Base-by-base conservation (phyloP, 2,329 filamentous ascomycete genomes). In the Raffaelea albimanens region DNA sequence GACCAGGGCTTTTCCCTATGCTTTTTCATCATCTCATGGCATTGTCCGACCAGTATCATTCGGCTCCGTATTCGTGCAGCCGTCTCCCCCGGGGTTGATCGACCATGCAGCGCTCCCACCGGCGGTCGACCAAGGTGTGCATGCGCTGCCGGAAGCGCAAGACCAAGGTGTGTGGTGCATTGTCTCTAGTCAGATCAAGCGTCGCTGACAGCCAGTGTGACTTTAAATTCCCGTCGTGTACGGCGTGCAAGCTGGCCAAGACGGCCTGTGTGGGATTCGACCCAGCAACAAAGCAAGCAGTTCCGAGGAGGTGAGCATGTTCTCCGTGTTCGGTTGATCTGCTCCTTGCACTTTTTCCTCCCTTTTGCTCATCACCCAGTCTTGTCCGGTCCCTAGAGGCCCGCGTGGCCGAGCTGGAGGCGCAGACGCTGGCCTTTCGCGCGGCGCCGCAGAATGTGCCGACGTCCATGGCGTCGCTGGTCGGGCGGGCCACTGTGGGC, bases 141-240 rank as follows among this genome's bases (percentile, higher is more conserved):
- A 36, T 47, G 39, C 45, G 45, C 39, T 47, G 45, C 16, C 14
- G 45, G 3, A 47, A 43, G 45, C 45, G 45, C 39, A 47, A 47
- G 31, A 47, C 45, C 11, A 47, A 47, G 40, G 45, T 47, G 25
- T 4, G 33, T 3, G 25, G 25, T 7, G 25, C 25, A 29, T 7
- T 7, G 25, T 29, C 7, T 29, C 25, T 29, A 13, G 25, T 29
- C 25, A 13, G 25, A n/a, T n/a, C n/a, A n/a, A n/a, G n/a, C n/a
- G n/a, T 38, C 34, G 25, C 25, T 29, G 13, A 29, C 25, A 7
- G 25, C 34, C 34, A 47, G 45, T 47, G 45, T 14, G 45, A 47
- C 13, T 47, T 47, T 22, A 47, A 47, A 22, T 47, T 47, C 22
- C 45, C 45, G 7, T 20, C 29, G 13, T 47, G 45, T 20, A 36